These are phyloP conservation scores for Neopestalotiopsis sp. DNA, from an alignment of 2,329 filamentous ascomycete genomes.

Conservation along the genomic window DNA sequence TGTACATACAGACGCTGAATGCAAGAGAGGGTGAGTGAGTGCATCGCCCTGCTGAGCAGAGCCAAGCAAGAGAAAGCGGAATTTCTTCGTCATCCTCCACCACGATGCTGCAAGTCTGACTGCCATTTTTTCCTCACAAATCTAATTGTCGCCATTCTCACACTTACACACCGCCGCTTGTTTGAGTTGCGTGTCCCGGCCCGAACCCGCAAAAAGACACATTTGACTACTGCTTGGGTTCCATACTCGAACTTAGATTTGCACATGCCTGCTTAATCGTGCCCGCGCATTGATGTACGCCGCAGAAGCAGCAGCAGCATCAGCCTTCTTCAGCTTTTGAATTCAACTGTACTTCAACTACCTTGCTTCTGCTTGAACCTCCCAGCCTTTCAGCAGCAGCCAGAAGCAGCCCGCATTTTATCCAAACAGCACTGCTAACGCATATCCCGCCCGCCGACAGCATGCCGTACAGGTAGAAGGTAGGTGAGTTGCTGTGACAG, in stretches of 20 bases:
- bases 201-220: not conserved
- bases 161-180: not conserved
- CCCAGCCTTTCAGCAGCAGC: not conserved
- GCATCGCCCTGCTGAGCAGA: not conserved
- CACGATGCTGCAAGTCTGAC: not conserved
- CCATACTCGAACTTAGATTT: conserved; percentile 2
- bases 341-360: not conserved
- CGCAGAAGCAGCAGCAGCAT: not conserved
- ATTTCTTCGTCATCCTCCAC: conserved; percentile 3
- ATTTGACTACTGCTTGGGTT: not conserved
- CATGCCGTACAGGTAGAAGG: conserved; percentile 19
- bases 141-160: not conserved
- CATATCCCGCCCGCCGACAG: conserved; percentile 10
- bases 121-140: not conserved
- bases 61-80: not conserved
- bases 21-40: not conserved
- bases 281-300: not conserved
- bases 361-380: not conserved
- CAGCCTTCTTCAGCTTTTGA: not conserved
- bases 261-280: not conserved
- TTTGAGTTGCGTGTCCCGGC: not conserved
- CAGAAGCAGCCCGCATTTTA: too few species aligned
- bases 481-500: conserved; percentile 9
- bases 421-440: not conserved
- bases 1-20: conserved; percentile 1